These are phyloP conservation scores for Aureoboletus auriporus DNA, from an alignment of 768 basidiomycete species.

Conservation along the genomic window DNA sequence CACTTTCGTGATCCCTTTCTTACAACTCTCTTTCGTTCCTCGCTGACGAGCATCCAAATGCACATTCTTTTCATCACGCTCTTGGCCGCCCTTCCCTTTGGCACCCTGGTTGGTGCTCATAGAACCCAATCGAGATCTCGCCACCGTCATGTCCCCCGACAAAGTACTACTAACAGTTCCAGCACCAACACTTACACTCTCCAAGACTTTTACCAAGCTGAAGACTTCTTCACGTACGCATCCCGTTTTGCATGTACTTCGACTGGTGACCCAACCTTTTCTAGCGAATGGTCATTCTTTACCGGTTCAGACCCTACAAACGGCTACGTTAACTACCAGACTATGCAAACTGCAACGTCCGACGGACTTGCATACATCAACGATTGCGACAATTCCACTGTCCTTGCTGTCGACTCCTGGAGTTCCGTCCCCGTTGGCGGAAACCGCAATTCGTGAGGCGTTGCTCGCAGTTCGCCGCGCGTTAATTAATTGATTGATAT, in stretches of 20 bases:
- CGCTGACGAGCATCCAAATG: constrained; percentile 22
- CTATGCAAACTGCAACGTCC: constrained; percentile 40
- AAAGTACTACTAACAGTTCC: neutral
- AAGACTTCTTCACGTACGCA: constrained; percentile 58
- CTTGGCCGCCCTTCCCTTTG: constrained; percentile 29
- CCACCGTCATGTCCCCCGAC: constrained; percentile 24
- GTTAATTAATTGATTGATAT: neutral
- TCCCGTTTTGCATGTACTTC: neutral
- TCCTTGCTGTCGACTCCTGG: constrained; percentile 61
- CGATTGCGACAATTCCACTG: constrained; percentile 45
- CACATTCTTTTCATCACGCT: constrained; percentile 30
- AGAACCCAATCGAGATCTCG: constrained; percentile 23
- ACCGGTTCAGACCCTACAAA: constrained; percentile 60
- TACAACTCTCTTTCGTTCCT: no score
- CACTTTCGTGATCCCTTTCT: neutral
- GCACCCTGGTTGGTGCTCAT: constrained; percentile 36
- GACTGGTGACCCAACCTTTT: constrained; percentile 2
- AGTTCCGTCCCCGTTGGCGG: constrained; percentile 45
- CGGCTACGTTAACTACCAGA: constrained; percentile 62
- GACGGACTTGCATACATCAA: constrained; percentile 62
- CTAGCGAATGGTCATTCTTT: constrained; percentile 71
- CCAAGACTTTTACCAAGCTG: constrained; percentile 41
- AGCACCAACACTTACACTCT: constrained; percentile 31
- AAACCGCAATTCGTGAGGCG: constrained; percentile 49
- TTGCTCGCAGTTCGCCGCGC: neutral